Percentiles rank a stretch among this genome's conserved stretches.
phyloP scores from a whole-genome alignment of 768 basidiomycete species.

The Rhizopogon vinicolor region DNA sequence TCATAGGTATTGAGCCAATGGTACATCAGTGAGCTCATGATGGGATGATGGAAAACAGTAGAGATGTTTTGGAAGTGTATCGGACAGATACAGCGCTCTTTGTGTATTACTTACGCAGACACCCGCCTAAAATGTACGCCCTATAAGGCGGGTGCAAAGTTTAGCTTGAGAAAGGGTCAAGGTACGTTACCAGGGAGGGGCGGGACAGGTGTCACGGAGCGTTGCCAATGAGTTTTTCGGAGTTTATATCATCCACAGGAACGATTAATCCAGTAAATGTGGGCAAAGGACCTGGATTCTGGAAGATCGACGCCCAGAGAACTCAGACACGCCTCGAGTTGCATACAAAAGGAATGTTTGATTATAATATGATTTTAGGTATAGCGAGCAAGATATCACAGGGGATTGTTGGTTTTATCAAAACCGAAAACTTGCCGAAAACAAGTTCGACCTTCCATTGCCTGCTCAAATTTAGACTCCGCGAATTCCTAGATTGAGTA shows the following conservation, averaged over 20 bases:
- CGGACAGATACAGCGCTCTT: too few relatives aligned
- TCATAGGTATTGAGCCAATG: too few relatives aligned
- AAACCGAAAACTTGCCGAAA: too few relatives aligned
- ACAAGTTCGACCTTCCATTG: neutral
- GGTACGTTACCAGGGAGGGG: too few relatives aligned
- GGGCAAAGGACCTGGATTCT: neutral
- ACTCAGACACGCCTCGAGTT: neutral
- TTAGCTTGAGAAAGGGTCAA: too few relatives aligned
- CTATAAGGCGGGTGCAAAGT: too few relatives aligned
- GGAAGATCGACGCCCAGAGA: neutral
- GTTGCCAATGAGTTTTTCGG: neutral
- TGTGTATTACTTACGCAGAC: too few relatives aligned
- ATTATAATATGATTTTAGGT: neutral
- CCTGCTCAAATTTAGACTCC: neutral
- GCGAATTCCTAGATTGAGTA: neutral
- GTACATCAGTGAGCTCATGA: too few relatives aligned
- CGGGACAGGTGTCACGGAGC: neutral
- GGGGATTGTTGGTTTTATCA: neutral
- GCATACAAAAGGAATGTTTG: neutral
- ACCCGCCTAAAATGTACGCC: too few relatives aligned
- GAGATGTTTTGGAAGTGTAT: too few relatives aligned
- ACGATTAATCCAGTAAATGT: neutral
- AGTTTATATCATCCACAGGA: neutral
- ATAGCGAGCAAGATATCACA: neutral
- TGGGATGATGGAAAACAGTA: too few relatives aligned